Base-by-base conservation (phyloP, 2,329 filamentous ascomycete species). In the Calonectria leucothoes region DNA sequence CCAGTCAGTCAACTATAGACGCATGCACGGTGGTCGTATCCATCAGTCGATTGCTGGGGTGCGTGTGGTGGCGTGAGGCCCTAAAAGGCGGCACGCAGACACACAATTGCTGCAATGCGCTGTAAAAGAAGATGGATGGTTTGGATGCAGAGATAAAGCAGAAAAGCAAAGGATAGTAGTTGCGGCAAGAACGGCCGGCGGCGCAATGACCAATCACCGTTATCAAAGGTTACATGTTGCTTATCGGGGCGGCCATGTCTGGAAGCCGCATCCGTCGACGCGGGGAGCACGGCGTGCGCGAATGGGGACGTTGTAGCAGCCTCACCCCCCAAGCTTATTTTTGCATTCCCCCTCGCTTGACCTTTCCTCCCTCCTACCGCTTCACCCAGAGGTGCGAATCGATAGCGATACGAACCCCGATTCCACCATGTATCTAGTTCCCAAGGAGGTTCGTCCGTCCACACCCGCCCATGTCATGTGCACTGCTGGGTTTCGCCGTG, bases 381-480 rank as follows among this genome's bases (percentile, higher is more conserved):
- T 23, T 48, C 59, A 45, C 23, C 37, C 37, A 33, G 37, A 31
- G 25, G 59, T 64, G 37, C 25, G 29, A 64, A n/a, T 55, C 35
- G 64, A 67, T 67, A 57, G 49, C 52, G 66, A 69, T 69, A 69
- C 52, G 52, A 45, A 23, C 25, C 37, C 66, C 74, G 59, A 70
- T 65, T 61, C 63, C 69, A 75, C 78, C 66, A 89, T 89, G 87
- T 86, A 87, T 85, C 83, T 89, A 72, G 82, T 88, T 69, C 87
- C 87, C 12, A 88, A 86, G 79, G 87, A 89, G 84, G 87, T 88
- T 72, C 71, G 85, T 83, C 51, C 48, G 12, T 35, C 57, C 74
- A 63, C 63, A 68, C 73, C 33, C 59, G 61, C 67, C 68, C 63
- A 39, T 71, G 73, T 74, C 63, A 39, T 71, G 73, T 74, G 57